Evolutionary conservation across 169 alveolate species (phyloP).

Genomic region (Plasmodium berghei): DNA sequence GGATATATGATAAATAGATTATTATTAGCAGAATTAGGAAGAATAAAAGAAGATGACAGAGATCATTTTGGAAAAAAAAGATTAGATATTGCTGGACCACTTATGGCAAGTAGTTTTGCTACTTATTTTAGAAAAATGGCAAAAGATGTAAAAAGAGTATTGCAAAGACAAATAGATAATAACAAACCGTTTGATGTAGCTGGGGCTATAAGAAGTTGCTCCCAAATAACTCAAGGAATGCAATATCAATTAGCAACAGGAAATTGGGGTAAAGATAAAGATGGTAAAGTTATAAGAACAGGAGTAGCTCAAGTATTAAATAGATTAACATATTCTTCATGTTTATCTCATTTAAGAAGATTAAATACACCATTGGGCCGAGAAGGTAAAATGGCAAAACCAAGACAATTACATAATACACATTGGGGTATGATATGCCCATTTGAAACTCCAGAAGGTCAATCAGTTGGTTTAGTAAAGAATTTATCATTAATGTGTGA

Average conservation of each 20-base stretch:
- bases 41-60: constrained; percentile 98
- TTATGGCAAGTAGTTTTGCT: constrained; percentile 98
- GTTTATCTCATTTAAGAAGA: constrained; percentile 98
- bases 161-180: constrained; percentile 93
- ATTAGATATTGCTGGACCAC: constrained; percentile 98
- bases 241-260: constrained; percentile 88
- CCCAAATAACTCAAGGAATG: constrained; percentile 93
- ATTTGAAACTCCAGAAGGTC: constrained; percentile 99
- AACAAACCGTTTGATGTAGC: constrained; percentile 93
- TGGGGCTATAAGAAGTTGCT: constrained; percentile 91
- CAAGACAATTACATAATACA: constrained; percentile 99
- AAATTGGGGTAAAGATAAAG: constrained; percentile 99
- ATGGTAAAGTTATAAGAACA: constrained; percentile 97
- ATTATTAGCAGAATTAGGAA: constrained; percentile 96
- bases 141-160: constrained; percentile 93
- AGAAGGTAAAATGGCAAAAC: constrained; percentile 99
- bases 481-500: constrained; percentile 98
- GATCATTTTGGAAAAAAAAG: constrained; percentile 99
- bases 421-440: constrained; percentile 99
- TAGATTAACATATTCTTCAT: constrained; percentile 98
- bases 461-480: constrained; percentile 99
- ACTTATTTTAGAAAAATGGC: constrained; percentile 94
- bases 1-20: constrained; percentile 99
- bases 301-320: constrained; percentile 98
- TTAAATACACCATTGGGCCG: constrained; percentile 99